phyloP scores from a whole-genome alignment of 163 green algal species.

The Volvox carteri region DNA sequence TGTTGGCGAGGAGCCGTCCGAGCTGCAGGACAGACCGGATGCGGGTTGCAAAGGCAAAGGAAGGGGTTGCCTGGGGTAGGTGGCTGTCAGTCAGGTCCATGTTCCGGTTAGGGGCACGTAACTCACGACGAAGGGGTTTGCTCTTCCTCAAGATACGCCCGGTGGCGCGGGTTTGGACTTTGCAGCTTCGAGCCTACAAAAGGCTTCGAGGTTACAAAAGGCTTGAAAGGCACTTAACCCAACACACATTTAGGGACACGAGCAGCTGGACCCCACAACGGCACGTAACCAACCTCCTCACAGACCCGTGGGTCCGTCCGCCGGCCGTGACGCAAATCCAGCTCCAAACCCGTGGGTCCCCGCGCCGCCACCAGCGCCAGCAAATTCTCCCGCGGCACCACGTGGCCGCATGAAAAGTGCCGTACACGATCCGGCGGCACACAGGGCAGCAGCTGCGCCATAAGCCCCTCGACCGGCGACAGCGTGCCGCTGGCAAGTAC shows the following conservation, averaged over 20 bases:
- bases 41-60: no score
- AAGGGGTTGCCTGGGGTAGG: no score
- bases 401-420: conserved; percentile 93
- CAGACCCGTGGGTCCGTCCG: conserved; percentile 66
- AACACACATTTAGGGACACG: no score
- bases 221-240: no score
- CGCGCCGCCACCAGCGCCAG: conserved; percentile 81
- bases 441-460: conserved; percentile 86
- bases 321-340: conserved; percentile 84
- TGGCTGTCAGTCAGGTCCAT: no score
- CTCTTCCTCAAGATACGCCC: no score
- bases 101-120: no score
- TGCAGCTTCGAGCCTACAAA: no score
- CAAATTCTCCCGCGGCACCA: conserved; percentile 84
- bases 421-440: conserved; percentile 64
- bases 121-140: no score
- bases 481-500: conserved; percentile 97
- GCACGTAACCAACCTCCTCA: conserved; percentile 87
- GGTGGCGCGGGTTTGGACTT: no score
- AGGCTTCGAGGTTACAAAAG: no score
- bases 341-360: conserved; percentile 81
- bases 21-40: conserved; percentile 56
- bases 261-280: no score
- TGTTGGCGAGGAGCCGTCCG: conserved; percentile 87
- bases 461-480: conserved; percentile 82